These are phyloP conservation scores for Termitomyces titanicus DNA, from an alignment of 768 basidiomycete genomes.

Conservation along the genomic window DNA sequence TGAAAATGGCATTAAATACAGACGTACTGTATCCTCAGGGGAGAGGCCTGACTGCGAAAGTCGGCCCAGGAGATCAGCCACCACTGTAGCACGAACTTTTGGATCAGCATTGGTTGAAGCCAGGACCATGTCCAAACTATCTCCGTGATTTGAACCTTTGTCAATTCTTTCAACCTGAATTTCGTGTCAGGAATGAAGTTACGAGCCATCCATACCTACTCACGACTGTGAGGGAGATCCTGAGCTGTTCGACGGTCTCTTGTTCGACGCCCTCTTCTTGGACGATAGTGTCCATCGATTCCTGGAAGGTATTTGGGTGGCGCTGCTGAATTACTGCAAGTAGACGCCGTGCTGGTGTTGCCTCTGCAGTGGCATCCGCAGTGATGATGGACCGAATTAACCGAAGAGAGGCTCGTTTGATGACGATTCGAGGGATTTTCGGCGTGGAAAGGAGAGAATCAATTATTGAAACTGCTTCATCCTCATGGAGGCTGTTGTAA, in stretches of 20 bases:
- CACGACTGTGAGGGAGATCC: slow-evolving; percentile 59
- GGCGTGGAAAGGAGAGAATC: slow-evolving; percentile 35
- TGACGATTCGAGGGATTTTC: slow-evolving; percentile 27
- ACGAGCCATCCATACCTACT: slow-evolving; percentile 10
- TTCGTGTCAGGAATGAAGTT: neutral
- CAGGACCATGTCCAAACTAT: slow-evolving; percentile 40
- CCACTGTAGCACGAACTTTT: slow-evolving; percentile 54
- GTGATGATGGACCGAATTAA: slow-evolving; percentile 26
- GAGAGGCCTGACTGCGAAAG: slow-evolving; percentile 31
- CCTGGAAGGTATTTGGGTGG: slow-evolving; percentile 47
- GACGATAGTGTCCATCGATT: slow-evolving; percentile 33
- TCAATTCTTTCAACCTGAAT: slow-evolving; percentile 7
- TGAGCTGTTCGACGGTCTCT: slow-evolving; percentile 47
- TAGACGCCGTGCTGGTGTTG: slow-evolving; percentile 32
- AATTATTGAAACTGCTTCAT: slow-evolving; percentile 25
- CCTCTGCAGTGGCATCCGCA: slow-evolving; percentile 17
- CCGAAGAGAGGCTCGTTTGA: slow-evolving; percentile 25
- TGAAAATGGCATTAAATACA: neutral
- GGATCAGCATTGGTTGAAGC: slow-evolving; percentile 62
- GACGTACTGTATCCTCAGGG: slow-evolving; percentile 40
- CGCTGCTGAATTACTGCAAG: slow-evolving; percentile 65
- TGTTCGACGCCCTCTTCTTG: slow-evolving; percentile 31
- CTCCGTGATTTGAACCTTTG: slow-evolving; percentile 6
- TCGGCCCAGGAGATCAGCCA: slow-evolving; percentile 47
- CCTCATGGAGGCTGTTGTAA: slow-evolving; percentile 29